Conservation (phyloP, 768 basidiomycete species). For the Chiua virens region DNA sequence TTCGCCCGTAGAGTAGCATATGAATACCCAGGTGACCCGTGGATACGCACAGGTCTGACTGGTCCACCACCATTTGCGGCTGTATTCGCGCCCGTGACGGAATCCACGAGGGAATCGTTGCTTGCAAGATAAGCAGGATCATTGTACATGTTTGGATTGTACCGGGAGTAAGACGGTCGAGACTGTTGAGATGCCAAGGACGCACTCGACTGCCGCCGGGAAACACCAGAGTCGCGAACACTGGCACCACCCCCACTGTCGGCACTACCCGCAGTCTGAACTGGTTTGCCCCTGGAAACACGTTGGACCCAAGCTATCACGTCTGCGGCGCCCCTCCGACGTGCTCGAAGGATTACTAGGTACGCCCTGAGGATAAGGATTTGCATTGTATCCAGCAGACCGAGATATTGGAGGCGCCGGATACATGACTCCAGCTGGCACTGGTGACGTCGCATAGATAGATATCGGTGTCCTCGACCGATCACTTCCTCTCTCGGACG, state of each 20-base stretch:
- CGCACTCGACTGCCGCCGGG: slow-evolving; percentile 25
- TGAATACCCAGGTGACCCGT: slow-evolving; percentile 18
- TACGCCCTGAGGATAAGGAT: not conserved
- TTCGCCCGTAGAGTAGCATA: slow-evolving; percentile 15
- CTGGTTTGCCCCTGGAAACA: slow-evolving; percentile 7
- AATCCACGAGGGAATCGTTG: slow-evolving; percentile 28
- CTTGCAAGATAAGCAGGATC: slow-evolving; percentile 26
- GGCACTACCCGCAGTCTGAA: slow-evolving; percentile 11
- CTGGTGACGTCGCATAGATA: slow-evolving; percentile 27
- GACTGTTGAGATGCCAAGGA: slow-evolving; percentile 21
- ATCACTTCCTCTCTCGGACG: slow-evolving; percentile 21
- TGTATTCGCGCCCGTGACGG: slow-evolving; percentile 26
- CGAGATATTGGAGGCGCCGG: slow-evolving; percentile 31
- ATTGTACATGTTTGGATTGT: slow-evolving; percentile 25
- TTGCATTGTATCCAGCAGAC: slow-evolving; percentile 11
- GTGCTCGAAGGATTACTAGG: slow-evolving; percentile 21
- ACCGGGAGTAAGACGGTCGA: slow-evolving; percentile 16
- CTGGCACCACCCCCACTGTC: slow-evolving; percentile 5
- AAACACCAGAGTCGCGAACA: slow-evolving; percentile 5
- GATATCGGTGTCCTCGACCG: slow-evolving; percentile 22
- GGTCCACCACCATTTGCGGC: slow-evolving; percentile 22
- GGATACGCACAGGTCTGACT: slow-evolving; percentile 17
- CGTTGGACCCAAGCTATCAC: slow-evolving; percentile 19
- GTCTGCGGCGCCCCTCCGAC: slow-evolving; percentile 26
- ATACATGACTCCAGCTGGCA: slow-evolving; percentile 26